Conservation (phyloP, 805 yeast genomes). For the Ogataea haglerorum region DNA sequence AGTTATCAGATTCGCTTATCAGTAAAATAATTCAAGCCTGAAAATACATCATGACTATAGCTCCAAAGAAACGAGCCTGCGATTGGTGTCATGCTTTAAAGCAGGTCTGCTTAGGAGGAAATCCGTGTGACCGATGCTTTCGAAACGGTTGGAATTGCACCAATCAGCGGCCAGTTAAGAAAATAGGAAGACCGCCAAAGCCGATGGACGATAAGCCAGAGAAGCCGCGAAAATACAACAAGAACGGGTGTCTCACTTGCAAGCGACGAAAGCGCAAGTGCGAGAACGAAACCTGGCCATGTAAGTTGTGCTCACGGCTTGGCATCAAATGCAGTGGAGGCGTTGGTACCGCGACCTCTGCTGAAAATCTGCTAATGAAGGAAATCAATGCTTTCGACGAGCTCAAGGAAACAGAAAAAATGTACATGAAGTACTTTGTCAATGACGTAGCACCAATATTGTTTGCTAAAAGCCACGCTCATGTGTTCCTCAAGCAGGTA, state of each 20-base stretch:
- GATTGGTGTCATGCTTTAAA: slow-evolving; percentile 29
- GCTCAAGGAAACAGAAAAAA: slow-evolving; percentile 19
- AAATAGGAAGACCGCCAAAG: slow-evolving; percentile 24
- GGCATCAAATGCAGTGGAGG: slow-evolving; percentile 14
- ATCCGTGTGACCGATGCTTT: slow-evolving; percentile 24
- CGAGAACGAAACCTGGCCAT: slow-evolving; percentile 26
- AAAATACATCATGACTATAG: slow-evolving; percentile 1
- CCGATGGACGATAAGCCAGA: not conserved
- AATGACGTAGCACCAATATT: slow-evolving; percentile 25
- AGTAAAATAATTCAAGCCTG: not conserved
- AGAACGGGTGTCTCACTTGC: slow-evolving; percentile 24
- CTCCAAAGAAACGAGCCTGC: slow-evolving; percentile 22
- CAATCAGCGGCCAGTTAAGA: slow-evolving; percentile 17
- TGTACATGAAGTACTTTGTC: slow-evolving; percentile 26
- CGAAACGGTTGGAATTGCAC: slow-evolving; percentile 13
- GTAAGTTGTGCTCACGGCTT: slow-evolving; percentile 20
- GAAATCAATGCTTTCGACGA: slow-evolving; percentile 4
- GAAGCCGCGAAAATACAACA: slow-evolving; percentile 12
- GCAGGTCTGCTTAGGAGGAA: slow-evolving; percentile 24
- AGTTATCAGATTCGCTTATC: not conserved
- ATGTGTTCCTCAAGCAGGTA: slow-evolving; percentile 24
- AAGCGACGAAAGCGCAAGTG: slow-evolving; percentile 27
- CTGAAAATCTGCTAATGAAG: slow-evolving; percentile 1
- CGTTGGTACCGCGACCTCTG: not conserved
- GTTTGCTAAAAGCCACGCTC: slow-evolving; percentile 27